Base-by-base conservation (phyloP, 2,329 filamentous ascomycete genomes). In the Elsinoe arachidis region DNA sequence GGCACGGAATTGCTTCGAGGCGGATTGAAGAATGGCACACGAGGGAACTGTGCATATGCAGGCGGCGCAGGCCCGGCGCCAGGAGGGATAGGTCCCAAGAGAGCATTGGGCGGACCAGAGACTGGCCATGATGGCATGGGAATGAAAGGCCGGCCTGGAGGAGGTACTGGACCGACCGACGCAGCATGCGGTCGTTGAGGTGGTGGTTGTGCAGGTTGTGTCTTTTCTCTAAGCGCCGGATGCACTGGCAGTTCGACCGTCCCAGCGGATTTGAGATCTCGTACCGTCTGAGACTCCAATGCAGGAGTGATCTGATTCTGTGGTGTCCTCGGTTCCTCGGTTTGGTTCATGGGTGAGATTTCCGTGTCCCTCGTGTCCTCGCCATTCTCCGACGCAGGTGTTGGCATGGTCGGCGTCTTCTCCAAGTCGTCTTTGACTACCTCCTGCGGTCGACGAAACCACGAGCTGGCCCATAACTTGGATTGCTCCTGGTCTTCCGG, bases 111-210 rank as follows among this genome's bases (percentile, higher is more conserved):
- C 10, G 49, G 33, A 19, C 49, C 49, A 19, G 49, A 38, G 11
- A 53, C 49, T 17, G 49, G 49, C 49, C 49, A 53, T 23, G 49
- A 53, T 11, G 49, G 49, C 49, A 53, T 53, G 12, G 49, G 49
- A 10, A 53, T 53, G 34, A 53, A 53, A 9, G 49, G 49, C 3
- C 49, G 49, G 9, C 49, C 49, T 14, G 49, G 34, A 11, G 49
- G 49, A 39, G 49, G 49, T 11, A 37, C 35, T n/a, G 49, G 49
- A 15, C 49, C 49, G 2, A 53, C 17, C 10, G 49, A 53, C 2
- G 26, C 26, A 35, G 49, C 49, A 15, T 53, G 49, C 26, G 49
- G 49, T 10, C 49, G 49, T 39, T 53, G 49, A 38, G 33, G 26
- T 38, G 17, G 33, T 51, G 7, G 26, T 37, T 33, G 49, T 19